Evolutionary conservation across 768 basidiomycete genomes (phyloP).

Genomic region (Leccinellum albellum): DNA sequence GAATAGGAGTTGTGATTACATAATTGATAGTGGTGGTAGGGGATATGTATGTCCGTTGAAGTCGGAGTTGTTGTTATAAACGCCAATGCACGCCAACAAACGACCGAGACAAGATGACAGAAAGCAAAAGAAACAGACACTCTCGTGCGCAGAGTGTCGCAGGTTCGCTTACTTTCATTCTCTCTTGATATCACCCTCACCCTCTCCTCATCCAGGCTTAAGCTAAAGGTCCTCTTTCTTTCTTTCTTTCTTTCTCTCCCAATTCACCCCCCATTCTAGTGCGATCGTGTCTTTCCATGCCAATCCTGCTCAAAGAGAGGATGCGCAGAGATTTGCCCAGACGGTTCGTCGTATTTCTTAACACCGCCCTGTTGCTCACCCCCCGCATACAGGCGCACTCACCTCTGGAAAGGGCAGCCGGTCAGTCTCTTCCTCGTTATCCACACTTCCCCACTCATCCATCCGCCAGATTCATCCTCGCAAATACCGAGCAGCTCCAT

Average conservation of each 20-base stretch:
- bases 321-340: conserved; percentile 59
- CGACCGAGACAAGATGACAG: conserved; percentile 39
- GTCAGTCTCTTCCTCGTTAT: conserved; percentile 29
- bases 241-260: background rate
- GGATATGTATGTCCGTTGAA: conserved; percentile 18
- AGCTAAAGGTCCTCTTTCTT: conserved; percentile 45
- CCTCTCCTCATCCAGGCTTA: conserved; percentile 34
- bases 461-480: conserved; percentile 55
- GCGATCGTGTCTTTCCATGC: conserved; percentile 64
- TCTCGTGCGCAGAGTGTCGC: conserved; percentile 63
- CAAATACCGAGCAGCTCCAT: conserved; percentile 63
- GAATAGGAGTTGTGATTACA: conserved; percentile 20
- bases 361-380: background rate
- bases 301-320: conserved; percentile 66
- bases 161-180: conserved; percentile 34
- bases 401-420: conserved; percentile 64
- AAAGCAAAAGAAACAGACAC: conserved; percentile 38
- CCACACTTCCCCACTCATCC: conserved; percentile 7
- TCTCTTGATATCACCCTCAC: background rate
- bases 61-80: conserved; percentile 22
- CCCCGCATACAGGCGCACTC: conserved; percentile 43
- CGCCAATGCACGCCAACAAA: conserved; percentile 33
- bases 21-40: conserved; percentile 22
- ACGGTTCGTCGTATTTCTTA: conserved; percentile 35
- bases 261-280: conserved; percentile 31